Evolutionary conservation across 495 filamentous ascomycete species (phyloP).

Genomic region (Chaetomium cochliodes): DNA sequence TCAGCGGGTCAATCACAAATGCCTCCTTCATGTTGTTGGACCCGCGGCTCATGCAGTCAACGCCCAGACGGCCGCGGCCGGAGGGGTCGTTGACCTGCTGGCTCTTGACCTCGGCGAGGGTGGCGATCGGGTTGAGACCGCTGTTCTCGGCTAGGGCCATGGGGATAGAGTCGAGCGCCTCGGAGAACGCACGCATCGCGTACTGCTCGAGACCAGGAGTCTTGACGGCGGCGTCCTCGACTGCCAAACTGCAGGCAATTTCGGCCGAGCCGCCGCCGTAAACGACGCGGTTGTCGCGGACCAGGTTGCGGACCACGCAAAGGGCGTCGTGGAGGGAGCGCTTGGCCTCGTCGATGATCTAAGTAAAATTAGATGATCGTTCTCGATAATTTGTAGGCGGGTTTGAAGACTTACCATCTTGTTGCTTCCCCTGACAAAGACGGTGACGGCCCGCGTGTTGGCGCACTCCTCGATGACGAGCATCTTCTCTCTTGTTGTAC

Average conservation of each 20-base stretch:
- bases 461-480: constrained; percentile 98
- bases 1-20: constrained; percentile 96
- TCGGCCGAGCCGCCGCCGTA: constrained; percentile 97
- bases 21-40: constrained; percentile 95
- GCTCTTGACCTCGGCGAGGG: constrained; percentile 90
- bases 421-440: constrained; percentile 96
- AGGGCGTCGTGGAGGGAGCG: constrained; percentile 95
- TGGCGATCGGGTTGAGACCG: constrained; percentile 92
- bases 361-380: constrained; percentile 5
- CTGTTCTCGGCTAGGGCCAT: constrained; percentile 97
- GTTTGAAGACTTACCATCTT: constrained; percentile 74
- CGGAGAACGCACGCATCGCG: constrained; percentile 95
- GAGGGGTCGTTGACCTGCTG: constrained; percentile 88
- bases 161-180: constrained; percentile 92
- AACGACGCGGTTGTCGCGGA: constrained; percentile 95
- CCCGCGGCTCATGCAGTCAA: constrained; percentile 96
- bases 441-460: constrained; percentile 92
- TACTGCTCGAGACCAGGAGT: constrained; percentile 96
- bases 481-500: constrained; percentile 98
- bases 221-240: constrained; percentile 93
- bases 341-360: constrained; percentile 99
- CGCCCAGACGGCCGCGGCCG: constrained; percentile 65
- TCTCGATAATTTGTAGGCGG: constrained; percentile 12
- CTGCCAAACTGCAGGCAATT: constrained; percentile 94
- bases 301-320: constrained; percentile 95